Evolutionary conservation across 2,329 filamentous ascomycete species (phyloP).

Genomic region (Epichloe elymi): DNA sequence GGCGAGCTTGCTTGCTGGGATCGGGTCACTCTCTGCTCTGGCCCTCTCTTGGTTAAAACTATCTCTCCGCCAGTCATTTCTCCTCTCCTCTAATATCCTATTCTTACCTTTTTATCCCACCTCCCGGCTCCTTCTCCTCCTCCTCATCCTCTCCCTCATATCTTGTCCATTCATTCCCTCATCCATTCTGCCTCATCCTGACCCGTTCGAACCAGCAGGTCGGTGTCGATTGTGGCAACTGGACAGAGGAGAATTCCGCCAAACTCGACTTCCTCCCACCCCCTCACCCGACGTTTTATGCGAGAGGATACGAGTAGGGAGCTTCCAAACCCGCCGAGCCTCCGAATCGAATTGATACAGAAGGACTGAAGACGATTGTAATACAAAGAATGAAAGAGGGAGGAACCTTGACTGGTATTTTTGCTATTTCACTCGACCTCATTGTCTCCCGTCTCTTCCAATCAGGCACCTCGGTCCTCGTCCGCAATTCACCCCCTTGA

Average conservation of each 20-base stretch:
- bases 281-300: slow-evolving; percentile 13
- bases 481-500: slow-evolving; percentile 11
- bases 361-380: slow-evolving; percentile 11
- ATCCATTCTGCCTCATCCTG: slow-evolving; percentile 36
- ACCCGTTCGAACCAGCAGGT: slow-evolving; percentile 22
- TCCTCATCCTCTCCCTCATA: slow-evolving; percentile 26
- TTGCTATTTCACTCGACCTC: slow-evolving; percentile 12
- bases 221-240: slow-evolving; percentile 17
- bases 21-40: slow-evolving; percentile 6
- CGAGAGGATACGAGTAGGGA: slow-evolving; percentile 16
- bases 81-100: slow-evolving; percentile 35
- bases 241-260: slow-evolving; percentile 23
- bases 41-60: slow-evolving; percentile 21
- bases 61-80: slow-evolving; percentile 42
- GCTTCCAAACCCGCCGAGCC: slow-evolving; percentile 13
- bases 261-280: slow-evolving; percentile 9
- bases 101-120: slow-evolving; percentile 33
- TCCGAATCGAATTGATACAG: neutral
- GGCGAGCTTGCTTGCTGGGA: slow-evolving; percentile 1
- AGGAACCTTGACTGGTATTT: slow-evolving; percentile 28
- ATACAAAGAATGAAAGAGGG: slow-evolving; percentile 11
- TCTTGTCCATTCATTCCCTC: slow-evolving; percentile 42
- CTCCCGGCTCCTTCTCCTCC: slow-evolving; percentile 23
- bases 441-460: slow-evolving; percentile 3
- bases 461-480: slow-evolving; percentile 7